Percentiles rank a stretch among this genome's conserved stretches.
phyloP scores from a whole-genome alignment of 805 yeast genomes.

The Ogataea pignaliae region DNA sequence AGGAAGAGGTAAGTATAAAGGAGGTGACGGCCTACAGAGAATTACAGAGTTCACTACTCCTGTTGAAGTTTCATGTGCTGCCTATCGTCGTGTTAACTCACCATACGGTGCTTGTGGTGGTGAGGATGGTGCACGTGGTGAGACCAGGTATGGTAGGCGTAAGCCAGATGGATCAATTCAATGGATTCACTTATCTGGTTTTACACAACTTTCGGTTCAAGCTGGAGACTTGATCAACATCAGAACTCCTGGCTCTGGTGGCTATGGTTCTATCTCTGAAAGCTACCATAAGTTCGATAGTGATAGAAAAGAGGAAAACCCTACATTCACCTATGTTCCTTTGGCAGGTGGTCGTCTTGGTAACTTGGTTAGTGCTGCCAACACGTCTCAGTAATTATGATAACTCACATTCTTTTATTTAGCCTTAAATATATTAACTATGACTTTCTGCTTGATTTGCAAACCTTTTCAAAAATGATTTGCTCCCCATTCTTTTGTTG shows the following conservation, averaged over 20 bases:
- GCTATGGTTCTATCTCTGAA: conserved; percentile 36
- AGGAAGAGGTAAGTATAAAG: conserved; percentile 44
- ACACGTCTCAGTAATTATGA: conserved; percentile 9
- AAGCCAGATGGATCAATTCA: conserved; percentile 23
- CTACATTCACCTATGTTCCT: conserved; percentile 11
- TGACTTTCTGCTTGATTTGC: no score
- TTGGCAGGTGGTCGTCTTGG: conserved; percentile 20
- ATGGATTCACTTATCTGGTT: conserved; percentile 30
- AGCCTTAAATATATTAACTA: no score
- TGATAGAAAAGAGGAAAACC: conserved; percentile 8
- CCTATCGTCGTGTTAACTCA: conserved; percentile 49
- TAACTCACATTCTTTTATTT: no score
- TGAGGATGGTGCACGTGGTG: conserved; percentile 45
- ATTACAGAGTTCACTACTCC: conserved; percentile 41
- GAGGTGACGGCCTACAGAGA: conserved; percentile 50
- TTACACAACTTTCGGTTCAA: conserved; percentile 36
- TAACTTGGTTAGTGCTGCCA: conserved; percentile 17
- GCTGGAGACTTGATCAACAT: conserved; percentile 35
- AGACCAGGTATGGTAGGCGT: conserved; percentile 31
- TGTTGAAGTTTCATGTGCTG: conserved; percentile 39
- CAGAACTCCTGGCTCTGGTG: conserved; percentile 41
- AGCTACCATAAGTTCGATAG: conserved; percentile 30
- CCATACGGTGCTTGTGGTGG: conserved; percentile 58
- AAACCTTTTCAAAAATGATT: no score
- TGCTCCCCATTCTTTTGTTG: no score